phyloP scores from a whole-genome alignment of 2,329 filamentous ascomycete species.

The Gliomastix tumulicola region DNA sequence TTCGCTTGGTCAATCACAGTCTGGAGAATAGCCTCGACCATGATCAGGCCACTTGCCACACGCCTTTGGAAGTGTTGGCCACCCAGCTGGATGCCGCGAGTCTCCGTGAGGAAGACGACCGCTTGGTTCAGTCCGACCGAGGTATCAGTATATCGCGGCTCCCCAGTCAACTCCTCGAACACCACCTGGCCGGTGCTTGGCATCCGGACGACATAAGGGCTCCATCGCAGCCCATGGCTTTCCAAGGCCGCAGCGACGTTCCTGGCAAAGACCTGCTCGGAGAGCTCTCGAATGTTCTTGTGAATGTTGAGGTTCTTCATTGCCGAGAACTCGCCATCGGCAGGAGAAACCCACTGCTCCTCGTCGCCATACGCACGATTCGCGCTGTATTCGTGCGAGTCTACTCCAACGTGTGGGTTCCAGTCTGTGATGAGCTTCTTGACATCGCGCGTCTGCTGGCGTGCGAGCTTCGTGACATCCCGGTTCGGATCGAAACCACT shows the following conservation, averaged over 20 bases:
- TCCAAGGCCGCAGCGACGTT: neutral
- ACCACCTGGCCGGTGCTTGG: slow-evolving; percentile 7
- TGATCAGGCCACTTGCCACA: slow-evolving; percentile 15
- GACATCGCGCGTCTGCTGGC: slow-evolving; percentile 19
- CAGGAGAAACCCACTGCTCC: slow-evolving; percentile 10
- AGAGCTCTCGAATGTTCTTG: slow-evolving; percentile 15
- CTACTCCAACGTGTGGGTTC: slow-evolving; percentile 17
- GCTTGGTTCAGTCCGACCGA: slow-evolving; percentile 19
- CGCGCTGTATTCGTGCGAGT: slow-evolving; percentile 21
- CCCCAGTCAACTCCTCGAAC: slow-evolving; percentile 15
- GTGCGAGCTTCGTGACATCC: slow-evolving; percentile 21
- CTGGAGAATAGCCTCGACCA: slow-evolving; percentile 17
- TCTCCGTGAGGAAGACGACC: slow-evolving; percentile 19
- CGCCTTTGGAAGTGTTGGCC: slow-evolving; percentile 21
- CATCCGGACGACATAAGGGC: slow-evolving; percentile 12
- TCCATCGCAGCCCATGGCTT: slow-evolving; percentile 9
- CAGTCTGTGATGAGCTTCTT: slow-evolving; percentile 17
- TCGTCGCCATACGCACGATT: slow-evolving; percentile 9
- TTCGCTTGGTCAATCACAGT: slow-evolving; percentile 18
- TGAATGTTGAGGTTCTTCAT: slow-evolving; percentile 25
- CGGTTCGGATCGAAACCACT: slow-evolving; percentile 21
- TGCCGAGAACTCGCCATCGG: slow-evolving; percentile 20
- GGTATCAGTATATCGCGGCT: slow-evolving; percentile 19
- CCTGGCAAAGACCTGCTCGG: slow-evolving; percentile 15
- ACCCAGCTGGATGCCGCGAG: slow-evolving; percentile 18